A percentile compares a stretch with the other conserved stretches of the same genome.
These are phyloP conservation scores for Juncus inflexus DNA, from an alignment of 176 grass and related monocot species.

Conservation along the genomic window DNA sequence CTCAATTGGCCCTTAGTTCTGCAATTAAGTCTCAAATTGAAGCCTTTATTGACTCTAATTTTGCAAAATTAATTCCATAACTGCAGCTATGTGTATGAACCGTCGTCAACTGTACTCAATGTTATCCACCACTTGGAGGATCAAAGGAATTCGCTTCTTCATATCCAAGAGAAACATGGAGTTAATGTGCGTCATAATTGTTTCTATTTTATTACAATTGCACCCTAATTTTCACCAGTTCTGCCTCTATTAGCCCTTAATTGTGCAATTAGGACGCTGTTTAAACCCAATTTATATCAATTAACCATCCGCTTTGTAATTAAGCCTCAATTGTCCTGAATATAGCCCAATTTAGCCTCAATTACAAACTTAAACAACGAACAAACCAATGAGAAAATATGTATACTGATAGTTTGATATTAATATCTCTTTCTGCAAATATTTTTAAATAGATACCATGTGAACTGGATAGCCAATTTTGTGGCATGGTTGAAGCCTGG, in stretches of 20 bases:
- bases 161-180: slow-evolving; percentile 77
- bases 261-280: too few relatives aligned
- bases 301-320: not conserved
- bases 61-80: not conserved
- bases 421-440: too few relatives aligned
- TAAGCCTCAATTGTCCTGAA: slow-evolving; percentile 3
- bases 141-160: slow-evolving; percentile 66
- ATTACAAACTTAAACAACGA: too few relatives aligned
- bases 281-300: not conserved
- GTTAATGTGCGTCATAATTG: slow-evolving; percentile 43
- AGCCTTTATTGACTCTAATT: not conserved
- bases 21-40: too few relatives aligned
- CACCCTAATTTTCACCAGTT: too few relatives aligned
- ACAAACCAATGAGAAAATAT: too few relatives aligned
- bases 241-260: too few relatives aligned
- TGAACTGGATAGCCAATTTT: slow-evolving; percentile 80
- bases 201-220: too few relatives aligned
- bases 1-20: too few relatives aligned
- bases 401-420: too few relatives aligned
- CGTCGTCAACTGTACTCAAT: slow-evolving; percentile 68
- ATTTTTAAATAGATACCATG: slow-evolving; percentile 68
- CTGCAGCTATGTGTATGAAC: slow-evolving; percentile 91
- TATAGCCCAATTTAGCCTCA: not conserved
- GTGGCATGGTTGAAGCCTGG: slow-evolving; percentile 99
- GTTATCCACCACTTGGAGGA: slow-evolving; percentile 86